A percentile compares a stretch with the other conserved stretches of the same genome.
Evolutionary conservation across 129 eudicot genomes (phyloP).

Genomic region (Deinandra increscens): DNA sequence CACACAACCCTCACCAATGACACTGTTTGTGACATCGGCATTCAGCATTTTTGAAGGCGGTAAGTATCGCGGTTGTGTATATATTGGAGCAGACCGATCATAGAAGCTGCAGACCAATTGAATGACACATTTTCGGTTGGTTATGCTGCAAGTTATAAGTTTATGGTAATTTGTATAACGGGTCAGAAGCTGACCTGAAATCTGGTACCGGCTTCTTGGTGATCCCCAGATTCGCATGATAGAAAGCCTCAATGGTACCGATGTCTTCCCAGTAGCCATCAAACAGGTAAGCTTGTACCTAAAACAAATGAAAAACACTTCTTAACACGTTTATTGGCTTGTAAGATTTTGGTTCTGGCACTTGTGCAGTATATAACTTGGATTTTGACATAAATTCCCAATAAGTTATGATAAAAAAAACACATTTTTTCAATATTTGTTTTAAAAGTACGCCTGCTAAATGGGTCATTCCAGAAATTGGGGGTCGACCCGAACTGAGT

Average conservation of each 20-base stretch:
- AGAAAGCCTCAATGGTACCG: conserved; percentile 79
- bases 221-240: conserved; percentile 69
- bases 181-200: conserved; percentile 43
- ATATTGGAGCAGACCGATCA: conserved; percentile 91
- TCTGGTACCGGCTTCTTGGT: conserved; percentile 77
- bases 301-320: not conserved
- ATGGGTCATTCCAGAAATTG: no score
- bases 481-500: not conserved
- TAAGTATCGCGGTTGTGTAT: conserved; percentile 87
- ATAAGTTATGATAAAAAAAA: not conserved
- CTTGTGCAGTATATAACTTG: no score
- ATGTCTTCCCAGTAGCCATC: conserved; percentile 90
- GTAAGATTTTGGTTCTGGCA: not conserved
- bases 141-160: not conserved
- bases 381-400: not conserved
- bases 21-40: conserved; percentile 90
- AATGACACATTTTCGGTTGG: not conserved
- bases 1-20: conserved; percentile 94
- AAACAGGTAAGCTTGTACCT: conserved; percentile 65
- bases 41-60: conserved; percentile 97
- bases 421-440: not conserved
- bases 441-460: no score
- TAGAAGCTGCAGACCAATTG: conserved; percentile 61
- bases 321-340: not conserved
- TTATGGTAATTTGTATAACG: not conserved